Evolutionary conservation across 345 rosid genomes (phyloP), one percentile per base, ranked within the genome.

Genomic region (Garcia nutans): DNA sequence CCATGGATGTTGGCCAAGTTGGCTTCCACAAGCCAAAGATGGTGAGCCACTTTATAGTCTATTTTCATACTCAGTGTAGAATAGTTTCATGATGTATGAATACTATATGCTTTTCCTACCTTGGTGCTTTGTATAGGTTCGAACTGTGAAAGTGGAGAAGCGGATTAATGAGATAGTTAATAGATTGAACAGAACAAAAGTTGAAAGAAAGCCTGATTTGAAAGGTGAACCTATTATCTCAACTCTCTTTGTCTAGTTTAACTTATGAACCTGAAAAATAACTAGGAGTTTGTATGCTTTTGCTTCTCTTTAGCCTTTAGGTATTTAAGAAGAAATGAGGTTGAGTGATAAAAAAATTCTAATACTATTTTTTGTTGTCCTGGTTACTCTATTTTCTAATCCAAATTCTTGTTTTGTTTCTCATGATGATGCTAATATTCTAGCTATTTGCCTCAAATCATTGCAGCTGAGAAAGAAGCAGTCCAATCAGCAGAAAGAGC

Each of bases 1-100:
- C 98, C 69, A 96, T 96, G 99, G 98, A 96, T 82, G 98, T 93
- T 74, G 99, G 99, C 49, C 99, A 96, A 92, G 97, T 96, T 76
- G 97, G 98, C 76, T 96, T 96, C 85, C 87, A 92, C 85, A 90
- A 88, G 82, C 50, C 97, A 0, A 96, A 89, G 89, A 89, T 87
- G 96, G 99, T 89, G 81, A 87, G 85, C 49, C 71, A 63, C 59
- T 44, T 37, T 19, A 9, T 41, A 1, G 33, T 59, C 49, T 57
- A 41, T 44, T 19, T 67, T 62, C 9, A 15, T 74, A 16, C 24
- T 0, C 20, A 33, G 33, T 24, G 6, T 60, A 57, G 58, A 10
- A 47, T 28, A 22, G 15, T 44, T 6, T 67, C 55, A 28, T 31
- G 17, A 10, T n/a, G 3, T 54, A 19, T 73, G 60, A 22, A 72